Evolutionary conservation across 2,329 filamentous ascomycete species (phyloP).

Genomic region (Fusarium secorum): DNA sequence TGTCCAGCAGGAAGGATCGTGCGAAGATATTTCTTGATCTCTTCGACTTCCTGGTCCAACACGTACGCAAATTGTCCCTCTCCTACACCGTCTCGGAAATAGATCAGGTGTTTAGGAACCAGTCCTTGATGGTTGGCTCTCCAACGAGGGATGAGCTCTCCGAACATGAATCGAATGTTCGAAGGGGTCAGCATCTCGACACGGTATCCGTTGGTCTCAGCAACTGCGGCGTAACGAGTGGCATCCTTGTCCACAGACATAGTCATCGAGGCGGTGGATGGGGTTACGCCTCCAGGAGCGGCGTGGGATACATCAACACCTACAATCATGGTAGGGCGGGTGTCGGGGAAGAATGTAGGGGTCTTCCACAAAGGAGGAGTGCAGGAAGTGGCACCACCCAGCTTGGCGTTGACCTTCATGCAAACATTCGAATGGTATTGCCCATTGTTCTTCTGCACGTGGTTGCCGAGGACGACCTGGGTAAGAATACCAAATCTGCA

Average conservation of each 20-base stretch:
- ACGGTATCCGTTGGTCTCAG: constrained; percentile 83
- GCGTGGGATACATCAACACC: constrained; percentile 92
- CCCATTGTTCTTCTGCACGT: constrained; percentile 72
- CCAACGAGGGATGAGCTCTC: constrained; percentile 72
- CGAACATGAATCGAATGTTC: constrained; percentile 73
- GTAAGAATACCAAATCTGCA: constrained; percentile 84
- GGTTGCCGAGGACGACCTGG: constrained; percentile 77
- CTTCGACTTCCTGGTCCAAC: constrained; percentile 76
- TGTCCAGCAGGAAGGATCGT: constrained; percentile 48
- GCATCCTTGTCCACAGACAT: constrained; percentile 77
- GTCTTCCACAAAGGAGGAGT: constrained; percentile 48
- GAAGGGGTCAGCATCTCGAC: constrained; percentile 77
- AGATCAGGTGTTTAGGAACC: constrained; percentile 78
- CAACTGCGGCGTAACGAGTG: constrained; percentile 79
- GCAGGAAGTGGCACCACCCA: constrained; percentile 79
- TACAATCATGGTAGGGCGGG: constrained; percentile 77
- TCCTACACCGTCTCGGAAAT: constrained; percentile 91
- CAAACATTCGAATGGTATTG: constrained; percentile 94
- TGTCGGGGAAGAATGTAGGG: constrained; percentile 48
- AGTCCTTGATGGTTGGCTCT: constrained; percentile 55
- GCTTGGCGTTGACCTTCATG: constrained; percentile 97
- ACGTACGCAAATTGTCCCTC: constrained; percentile 87
- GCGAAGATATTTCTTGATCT: constrained; percentile 70
- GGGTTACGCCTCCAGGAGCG: constrained; percentile 68
- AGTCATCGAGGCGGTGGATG: constrained; percentile 88